phyloP scores from a whole-genome alignment of 208 protist genomes.

The Leishmania turanica region DNA sequence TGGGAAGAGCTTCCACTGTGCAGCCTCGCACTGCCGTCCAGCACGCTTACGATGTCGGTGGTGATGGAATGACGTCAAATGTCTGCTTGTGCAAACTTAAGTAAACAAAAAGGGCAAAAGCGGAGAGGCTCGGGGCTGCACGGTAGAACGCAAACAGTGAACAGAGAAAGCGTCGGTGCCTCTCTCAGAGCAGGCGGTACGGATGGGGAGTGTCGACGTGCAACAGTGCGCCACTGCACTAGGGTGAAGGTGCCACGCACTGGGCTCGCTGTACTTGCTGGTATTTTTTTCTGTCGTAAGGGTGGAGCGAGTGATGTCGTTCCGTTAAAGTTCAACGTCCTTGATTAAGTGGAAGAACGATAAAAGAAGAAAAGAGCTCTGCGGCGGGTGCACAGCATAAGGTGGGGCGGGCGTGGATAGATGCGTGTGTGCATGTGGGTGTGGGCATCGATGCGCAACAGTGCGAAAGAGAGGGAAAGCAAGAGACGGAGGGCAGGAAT shows the following conservation, averaged over 20 bases:
- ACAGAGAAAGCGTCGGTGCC: background rate
- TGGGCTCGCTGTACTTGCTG: background rate
- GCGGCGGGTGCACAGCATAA: background rate
- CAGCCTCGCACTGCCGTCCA: background rate
- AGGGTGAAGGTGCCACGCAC: background rate
- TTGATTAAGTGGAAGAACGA: background rate
- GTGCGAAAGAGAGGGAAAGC: background rate
- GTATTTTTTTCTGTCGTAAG: background rate
- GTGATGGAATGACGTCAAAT: too few species aligned
- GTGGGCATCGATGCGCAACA: background rate
- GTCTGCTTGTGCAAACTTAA: background rate
- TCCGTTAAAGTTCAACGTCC: background rate
- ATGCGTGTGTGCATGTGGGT: background rate
- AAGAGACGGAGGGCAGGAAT: background rate
- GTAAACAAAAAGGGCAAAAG: too few species aligned
- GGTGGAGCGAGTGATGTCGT: background rate
- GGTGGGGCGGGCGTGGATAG: background rate
- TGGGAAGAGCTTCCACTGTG: too few species aligned
- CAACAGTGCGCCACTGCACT: background rate
- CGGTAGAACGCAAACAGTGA: background rate
- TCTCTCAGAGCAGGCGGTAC: background rate
- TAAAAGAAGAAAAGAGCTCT: background rate
- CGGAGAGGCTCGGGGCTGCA: background rate
- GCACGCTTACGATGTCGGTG: background rate
- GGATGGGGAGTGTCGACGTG: background rate